Evolutionary conservation across 2,329 filamentous ascomycete genomes (phyloP), one percentile per base, ranked within the genome.

Genomic region (Lecanosticta acicola): DNA sequence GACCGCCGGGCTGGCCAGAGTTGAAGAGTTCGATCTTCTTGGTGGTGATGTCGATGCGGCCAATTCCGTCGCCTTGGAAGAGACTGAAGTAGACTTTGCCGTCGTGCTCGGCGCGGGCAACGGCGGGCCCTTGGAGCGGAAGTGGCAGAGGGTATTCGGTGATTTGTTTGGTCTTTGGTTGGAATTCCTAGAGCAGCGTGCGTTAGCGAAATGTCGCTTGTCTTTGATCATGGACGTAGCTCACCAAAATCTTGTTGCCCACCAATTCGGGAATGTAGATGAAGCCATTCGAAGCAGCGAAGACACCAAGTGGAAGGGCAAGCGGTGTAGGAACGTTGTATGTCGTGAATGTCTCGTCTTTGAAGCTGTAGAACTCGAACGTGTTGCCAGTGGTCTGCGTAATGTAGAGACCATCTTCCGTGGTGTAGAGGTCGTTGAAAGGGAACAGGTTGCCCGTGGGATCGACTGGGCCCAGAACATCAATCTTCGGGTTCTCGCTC

Each of bases 381-480:
- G 46, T 45, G 24, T 58, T 57, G 11, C 50, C 54, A 3, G 52
- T 54, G 1, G 54, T 59, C 18, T 56, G 50, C 1, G 54, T 57
- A 13, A 55, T 39, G 26, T 49, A 59, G 14, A 59, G 50, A 13
- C 52, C 56, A 32, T 54, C 43, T 3, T 45, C 11, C 18, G 49
- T 51, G 4, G 49, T 39, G 37, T 50, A 57, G 13, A 59, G 13
- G 17, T 59, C 54, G 32, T 59, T 59, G 41, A 59, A 56, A 0
- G 46, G 46, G 32, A 56, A 46, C 3, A 59, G 39, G 32, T 59
- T 56, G 1, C 57, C 57, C 1, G 40, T 17, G 3, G 53, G 49
- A 18, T 55, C 55, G 4, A 49, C 39, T 10, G 51, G 48, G n/a
- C 53, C 48, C 16, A 59, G 54, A 33, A 59, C 36, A 7, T 48